Evolutionary conservation across 306 rosid species (phyloP), one percentile per base, ranked within the genome.

Genomic region (Boehmeria nivea): DNA sequence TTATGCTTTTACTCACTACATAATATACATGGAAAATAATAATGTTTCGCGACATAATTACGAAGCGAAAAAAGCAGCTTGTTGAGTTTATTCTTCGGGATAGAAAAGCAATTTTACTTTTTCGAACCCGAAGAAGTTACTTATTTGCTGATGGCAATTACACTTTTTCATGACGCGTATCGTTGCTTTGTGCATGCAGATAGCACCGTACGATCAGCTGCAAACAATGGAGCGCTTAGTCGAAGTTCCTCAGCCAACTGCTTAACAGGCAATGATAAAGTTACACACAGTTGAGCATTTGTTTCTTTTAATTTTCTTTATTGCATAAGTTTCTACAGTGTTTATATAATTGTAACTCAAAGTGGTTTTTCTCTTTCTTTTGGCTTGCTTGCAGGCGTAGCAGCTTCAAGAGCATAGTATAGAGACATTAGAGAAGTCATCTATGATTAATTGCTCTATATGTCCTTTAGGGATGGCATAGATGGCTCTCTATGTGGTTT

Each of bases 171-270:
- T n/a, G n/a, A n/a, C n/a, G n/a, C n/a, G n/a, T n/a, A n/a, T n/a
- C n/a, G n/a, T 31, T 10, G 9, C 9, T 31, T 31, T 4, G 5
- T 10, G 36, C 36, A 42, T 75, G 73, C 91, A 87, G 95, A 87
- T 91, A 64, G 96, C 96, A 57, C 96, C 96, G 43, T 87, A 87
- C 62, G 96, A 91, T 69, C 96, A 87, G 68, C 69, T 93, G 39
- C 99, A 87, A 79, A 85, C 73, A 49, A 77, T 93, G 49, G 99
- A 93, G 74, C 72, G 99, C 61, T 70, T 87, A 68, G 84, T 93
- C 3, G 83, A 72, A 24, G 66, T 60, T 76, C 83, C 72, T 72
- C 69, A 25, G 50, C 70, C 69, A 63, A 59, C 72, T 72, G 66
- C 78, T 50, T 66, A 71, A 43, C 78, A 76, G 82, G 78, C 83